Base-by-base conservation (phyloP, 202 grass and related monocot species). In the Zizania palustris region DNA sequence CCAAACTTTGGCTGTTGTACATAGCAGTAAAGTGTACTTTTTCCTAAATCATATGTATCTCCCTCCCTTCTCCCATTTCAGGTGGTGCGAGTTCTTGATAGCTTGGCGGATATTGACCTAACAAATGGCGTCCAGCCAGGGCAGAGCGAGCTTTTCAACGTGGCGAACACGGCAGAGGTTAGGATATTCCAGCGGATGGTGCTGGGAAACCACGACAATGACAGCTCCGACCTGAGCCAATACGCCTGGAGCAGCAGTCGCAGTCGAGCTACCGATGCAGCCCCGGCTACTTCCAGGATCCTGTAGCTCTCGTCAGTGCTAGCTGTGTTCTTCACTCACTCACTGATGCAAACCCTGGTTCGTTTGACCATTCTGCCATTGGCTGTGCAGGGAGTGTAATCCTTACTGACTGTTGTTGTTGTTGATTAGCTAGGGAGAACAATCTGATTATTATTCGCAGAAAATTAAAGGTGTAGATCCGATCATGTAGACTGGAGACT, bases 1-100 rank as follows among this genome's bases (percentile, higher is more conserved):
- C 28, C 28, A 28, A 28, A 28, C 28, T 28, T 28, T 1, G 28
- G 28, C 28, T 28, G 28, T 28, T 0, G 28, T 28, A 28, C 2
- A n/a, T n/a, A n/a, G 28, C 2, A 28, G 28, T 28, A 28, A 28
- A 28, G 28, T 28, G 28, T 28, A 28, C 28, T 28, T 28, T 28
- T 28, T 28, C 28, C 28, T 28, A 28, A 28, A 28, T 28, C 28
- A 28, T 28, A 28, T 28, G 28, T 28, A 28, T 28, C 28, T 28
- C 28, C 28, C 28, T 28, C 28, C 28, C 5, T 19, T 39, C 1
- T 45, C 4, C 51, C 16, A 4, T 83, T 81, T 46, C 81, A 93
- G 95, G 95, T 98, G 60, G 85, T 92, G 74, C 86, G 95, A 54
- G 89, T 88, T 72, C 91, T 98, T 13, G 89, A 90, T 78, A 90